Percentiles rank a stretch among this genome's conserved stretches.
Evolutionary conservation across 768 basidiomycete species (phyloP).

Genomic region (Collybia sordida): DNA sequence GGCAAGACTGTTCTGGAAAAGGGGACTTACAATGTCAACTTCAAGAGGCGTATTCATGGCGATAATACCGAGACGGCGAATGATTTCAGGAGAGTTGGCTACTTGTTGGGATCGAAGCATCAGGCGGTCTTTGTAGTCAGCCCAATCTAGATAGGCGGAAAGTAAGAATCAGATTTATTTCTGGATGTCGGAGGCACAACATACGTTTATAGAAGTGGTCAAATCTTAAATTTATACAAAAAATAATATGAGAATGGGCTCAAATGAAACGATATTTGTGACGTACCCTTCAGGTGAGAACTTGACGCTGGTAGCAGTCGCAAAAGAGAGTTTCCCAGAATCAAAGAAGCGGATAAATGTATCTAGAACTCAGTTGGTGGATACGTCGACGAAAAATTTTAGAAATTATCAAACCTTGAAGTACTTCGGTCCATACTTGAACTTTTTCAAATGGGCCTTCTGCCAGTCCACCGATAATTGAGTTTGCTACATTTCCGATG

Average conservation of each 20-base stretch:
- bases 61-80: slow-evolving; percentile 45
- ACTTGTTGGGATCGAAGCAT: slow-evolving; percentile 51
- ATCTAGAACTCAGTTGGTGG: slow-evolving; percentile 21
- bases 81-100: slow-evolving; percentile 49
- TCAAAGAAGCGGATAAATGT: slow-evolving; percentile 48
- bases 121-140: slow-evolving; percentile 43
- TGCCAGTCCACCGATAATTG: slow-evolving; percentile 47
- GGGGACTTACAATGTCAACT: slow-evolving; percentile 41
- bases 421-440: slow-evolving; percentile 50
- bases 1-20: not conserved
- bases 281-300: slow-evolving; percentile 44
- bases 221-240: slow-evolving; percentile 25
- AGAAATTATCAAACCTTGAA: slow-evolving; percentile 29
- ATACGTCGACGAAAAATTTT: not conserved
- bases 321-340: slow-evolving; percentile 44
- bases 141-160: slow-evolving; percentile 33
- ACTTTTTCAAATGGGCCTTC: slow-evolving; percentile 49
- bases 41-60: slow-evolving; percentile 54
- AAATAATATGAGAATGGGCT: not conserved
- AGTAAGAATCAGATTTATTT: not conserved
- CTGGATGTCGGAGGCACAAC: slow-evolving; percentile 2
- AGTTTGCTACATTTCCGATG: slow-evolving; percentile 50
- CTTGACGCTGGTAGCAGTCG: slow-evolving; percentile 46
- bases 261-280: not conserved
- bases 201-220: slow-evolving; percentile 47